Conservation (phyloP, 1,139 yeast species). For the Zygoascus hellenicus region DNA sequence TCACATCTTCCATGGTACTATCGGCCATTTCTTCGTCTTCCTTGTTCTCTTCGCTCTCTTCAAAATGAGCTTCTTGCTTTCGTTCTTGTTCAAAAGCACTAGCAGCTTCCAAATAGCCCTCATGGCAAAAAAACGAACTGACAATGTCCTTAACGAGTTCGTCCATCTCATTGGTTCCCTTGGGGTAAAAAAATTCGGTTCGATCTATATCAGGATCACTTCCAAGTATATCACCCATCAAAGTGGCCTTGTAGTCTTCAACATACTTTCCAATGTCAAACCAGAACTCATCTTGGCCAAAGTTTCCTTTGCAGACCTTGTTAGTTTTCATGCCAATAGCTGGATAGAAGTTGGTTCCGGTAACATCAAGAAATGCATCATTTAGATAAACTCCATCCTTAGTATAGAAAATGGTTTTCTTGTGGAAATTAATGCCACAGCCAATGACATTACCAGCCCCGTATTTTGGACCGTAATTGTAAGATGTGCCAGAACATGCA, state of each 20-base stretch:
- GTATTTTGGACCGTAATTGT: slow-evolving; percentile 43
- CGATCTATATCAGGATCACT: slow-evolving; percentile 7
- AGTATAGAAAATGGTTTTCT: slow-evolving; percentile 64
- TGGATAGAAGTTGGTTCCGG: slow-evolving; percentile 39
- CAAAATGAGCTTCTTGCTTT: slow-evolving; percentile 6
- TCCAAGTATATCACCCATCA: slow-evolving; percentile 18
- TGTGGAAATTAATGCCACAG: slow-evolving; percentile 71
- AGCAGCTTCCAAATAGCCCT: slow-evolving; percentile 66
- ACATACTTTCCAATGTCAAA: slow-evolving; percentile 70
- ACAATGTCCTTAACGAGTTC: slow-evolving; percentile 51
- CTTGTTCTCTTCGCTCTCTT: slow-evolving; percentile 19
- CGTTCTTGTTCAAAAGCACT: slow-evolving; percentile 43
- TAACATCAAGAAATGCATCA: slow-evolving; percentile 45
- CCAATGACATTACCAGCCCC: slow-evolving; percentile 67
- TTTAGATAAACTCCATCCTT: slow-evolving; percentile 70
- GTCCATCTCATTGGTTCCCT: slow-evolving; percentile 10
- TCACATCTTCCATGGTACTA: not conserved
- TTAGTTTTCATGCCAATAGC: slow-evolving; percentile 44
- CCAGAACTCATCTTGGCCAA: slow-evolving; percentile 61
- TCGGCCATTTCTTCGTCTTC: slow-evolving; percentile 22
- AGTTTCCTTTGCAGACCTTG: slow-evolving; percentile 55
- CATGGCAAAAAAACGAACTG: slow-evolving; percentile 62
- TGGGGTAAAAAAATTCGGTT: slow-evolving; percentile 10
- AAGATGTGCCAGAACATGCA: slow-evolving; percentile 39
- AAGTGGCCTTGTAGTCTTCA: slow-evolving; percentile 38